Evolutionary conservation across 2,329 filamentous ascomycete genomes (phyloP).

Genomic region (Calycina herbarum): DNA sequence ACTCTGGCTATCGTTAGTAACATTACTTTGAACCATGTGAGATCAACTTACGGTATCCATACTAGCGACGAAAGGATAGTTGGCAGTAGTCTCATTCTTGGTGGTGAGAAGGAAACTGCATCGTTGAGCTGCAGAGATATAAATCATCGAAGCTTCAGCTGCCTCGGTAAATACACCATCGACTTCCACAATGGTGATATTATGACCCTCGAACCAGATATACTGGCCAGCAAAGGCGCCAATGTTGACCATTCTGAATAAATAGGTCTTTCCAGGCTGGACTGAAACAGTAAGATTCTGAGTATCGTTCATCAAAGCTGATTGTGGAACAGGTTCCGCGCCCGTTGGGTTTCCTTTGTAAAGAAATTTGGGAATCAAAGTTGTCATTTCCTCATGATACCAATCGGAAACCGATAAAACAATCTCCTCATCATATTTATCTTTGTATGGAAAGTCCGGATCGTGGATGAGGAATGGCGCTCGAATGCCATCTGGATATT

Average conservation of each 20-base stretch:
- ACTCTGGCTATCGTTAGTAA: conserved; percentile 41
- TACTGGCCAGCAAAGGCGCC: conserved; percentile 70
- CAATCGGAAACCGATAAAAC: conserved; percentile 59
- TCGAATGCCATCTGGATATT: conserved; percentile 60
- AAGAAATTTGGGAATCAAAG: conserved; percentile 41
- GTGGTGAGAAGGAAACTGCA: conserved; percentile 63
- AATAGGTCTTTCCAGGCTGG: conserved; percentile 67
- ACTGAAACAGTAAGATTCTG: conserved; percentile 59
- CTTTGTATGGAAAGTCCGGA: conserved; percentile 47
- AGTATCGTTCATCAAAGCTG: conserved; percentile 71
- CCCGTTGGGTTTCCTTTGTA: conserved; percentile 50
- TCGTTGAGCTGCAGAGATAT: conserved; percentile 67
- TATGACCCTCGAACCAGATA: conserved; percentile 66
- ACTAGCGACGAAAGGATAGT: conserved; percentile 67
- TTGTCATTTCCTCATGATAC: conserved; percentile 58
- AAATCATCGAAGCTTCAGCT: conserved; percentile 61
- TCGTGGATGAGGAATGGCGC: conserved; percentile 58
- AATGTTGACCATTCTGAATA: conserved; percentile 71
- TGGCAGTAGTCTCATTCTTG: conserved; percentile 58
- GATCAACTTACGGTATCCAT: conserved; percentile 57
- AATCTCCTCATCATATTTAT: conserved; percentile 54
- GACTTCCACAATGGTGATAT: conserved; percentile 69
- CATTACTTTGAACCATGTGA: background rate
- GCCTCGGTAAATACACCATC: conserved; percentile 68
- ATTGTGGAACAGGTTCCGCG: conserved; percentile 62